phyloP scores from a whole-genome alignment of 2,329 filamentous ascomycete species.

The Arthrobotrys sinensis region DNA sequence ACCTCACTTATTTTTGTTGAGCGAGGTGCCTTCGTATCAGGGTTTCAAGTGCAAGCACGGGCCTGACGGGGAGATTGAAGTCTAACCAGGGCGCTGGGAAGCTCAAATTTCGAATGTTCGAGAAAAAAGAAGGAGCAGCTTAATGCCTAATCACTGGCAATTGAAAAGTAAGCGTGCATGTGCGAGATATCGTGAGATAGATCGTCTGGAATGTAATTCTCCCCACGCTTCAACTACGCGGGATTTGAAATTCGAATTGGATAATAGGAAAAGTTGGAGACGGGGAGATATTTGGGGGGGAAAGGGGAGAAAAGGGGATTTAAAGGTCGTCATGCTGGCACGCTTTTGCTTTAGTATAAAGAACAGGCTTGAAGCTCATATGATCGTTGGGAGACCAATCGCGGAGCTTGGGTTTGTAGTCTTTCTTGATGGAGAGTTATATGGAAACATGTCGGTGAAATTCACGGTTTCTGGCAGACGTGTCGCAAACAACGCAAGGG shows the following conservation, averaged over 20 bases:
- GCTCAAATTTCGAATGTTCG: constrained; percentile 4
- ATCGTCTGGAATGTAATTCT: not conserved
- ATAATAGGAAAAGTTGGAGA: constrained; percentile 26
- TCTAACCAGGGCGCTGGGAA: constrained; percentile 18
- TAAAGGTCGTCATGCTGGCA: not conserved
- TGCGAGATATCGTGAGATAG: not conserved
- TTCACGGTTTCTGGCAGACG: constrained; percentile 14
- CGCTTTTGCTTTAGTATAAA: not conserved
- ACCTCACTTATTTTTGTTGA: not conserved
- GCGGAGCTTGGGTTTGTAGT: constrained; percentile 30
- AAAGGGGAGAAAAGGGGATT: constrained; percentile 16
- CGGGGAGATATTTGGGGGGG: not conserved
- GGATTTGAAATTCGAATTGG: constrained; percentile 47
- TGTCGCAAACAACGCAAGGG: constrained; percentile 43
- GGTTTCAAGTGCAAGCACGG: constrained; percentile 4
- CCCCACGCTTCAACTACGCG: not conserved
- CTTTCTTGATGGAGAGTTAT: constrained; percentile 61
- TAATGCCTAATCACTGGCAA: no score
- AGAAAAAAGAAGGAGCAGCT: not conserved
- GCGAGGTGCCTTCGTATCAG: not conserved
- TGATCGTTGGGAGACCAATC: constrained; percentile 26
- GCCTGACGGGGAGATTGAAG: constrained; percentile 9
- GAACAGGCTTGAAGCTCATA: constrained; percentile 26
- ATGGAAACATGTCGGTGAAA: constrained; percentile 61
- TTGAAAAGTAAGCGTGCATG: constrained; percentile 7